A percentile compares a stretch with the other conserved stretches of the same genome.
Conservation (phyloP, 2,329 filamentous ascomycete genomes). For the Botrytis porri region DNA sequence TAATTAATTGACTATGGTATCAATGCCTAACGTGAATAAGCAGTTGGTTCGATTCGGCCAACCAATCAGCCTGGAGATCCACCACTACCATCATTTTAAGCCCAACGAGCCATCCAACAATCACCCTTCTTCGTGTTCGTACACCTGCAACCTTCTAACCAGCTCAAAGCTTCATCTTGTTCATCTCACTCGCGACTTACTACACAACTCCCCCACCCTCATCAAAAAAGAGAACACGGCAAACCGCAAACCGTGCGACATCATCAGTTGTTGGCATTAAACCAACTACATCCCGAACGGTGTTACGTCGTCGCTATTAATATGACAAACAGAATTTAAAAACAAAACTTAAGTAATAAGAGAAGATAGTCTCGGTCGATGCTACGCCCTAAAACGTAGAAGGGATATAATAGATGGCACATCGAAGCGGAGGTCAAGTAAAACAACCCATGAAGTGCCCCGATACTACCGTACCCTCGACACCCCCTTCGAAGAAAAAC, state of each 20-base stretch:
- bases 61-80: conserved; percentile 14
- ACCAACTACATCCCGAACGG: conserved; percentile 18
- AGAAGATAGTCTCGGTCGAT: conserved; percentile 15
- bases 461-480: conserved; percentile 13
- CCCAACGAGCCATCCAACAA: conserved; percentile 15
- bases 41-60: conserved; percentile 7
- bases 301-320: conserved; percentile 29
- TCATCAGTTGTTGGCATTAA: conserved; percentile 18
- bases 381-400: conserved; percentile 15
- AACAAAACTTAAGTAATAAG: conserved; percentile 16
- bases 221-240: conserved; percentile 13
- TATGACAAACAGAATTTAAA: conserved; percentile 23
- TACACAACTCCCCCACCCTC: conserved; percentile 4
- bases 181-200: background rate
- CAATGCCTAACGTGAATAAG: conserved; percentile 10
- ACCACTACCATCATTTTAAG: conserved; percentile 8
- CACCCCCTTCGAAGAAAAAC: conserved; percentile 21
- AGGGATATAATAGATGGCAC: conserved; percentile 29
- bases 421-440: conserved; percentile 29
- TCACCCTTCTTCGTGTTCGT: background rate
- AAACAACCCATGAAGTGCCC: conserved; percentile 9
- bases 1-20: conserved; percentile 19
- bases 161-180: conserved; percentile 12
- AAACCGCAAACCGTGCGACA: conserved; percentile 14
- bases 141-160: conserved; percentile 4